phyloP scores from a whole-genome alignment of 257 asterid species.

The Solanum habrochaites region DNA sequence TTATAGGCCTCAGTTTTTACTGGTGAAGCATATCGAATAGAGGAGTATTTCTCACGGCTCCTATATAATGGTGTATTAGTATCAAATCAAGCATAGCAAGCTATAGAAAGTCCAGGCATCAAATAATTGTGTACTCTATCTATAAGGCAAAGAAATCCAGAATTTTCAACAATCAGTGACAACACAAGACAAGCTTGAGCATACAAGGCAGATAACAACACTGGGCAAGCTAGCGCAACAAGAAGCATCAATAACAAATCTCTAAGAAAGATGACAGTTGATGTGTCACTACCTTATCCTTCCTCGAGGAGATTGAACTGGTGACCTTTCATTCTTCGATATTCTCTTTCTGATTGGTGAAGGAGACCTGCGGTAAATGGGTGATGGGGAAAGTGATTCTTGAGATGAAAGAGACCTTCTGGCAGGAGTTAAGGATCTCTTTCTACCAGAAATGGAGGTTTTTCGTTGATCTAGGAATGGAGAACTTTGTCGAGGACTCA shows the following conservation, averaged over 20 bases:
- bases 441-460: conserved; percentile 23
- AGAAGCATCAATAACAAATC: neutral
- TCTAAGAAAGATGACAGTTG: neutral
- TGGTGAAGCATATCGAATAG: conserved; percentile 38
- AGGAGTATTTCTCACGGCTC: conserved; percentile 36
- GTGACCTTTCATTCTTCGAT: conserved; percentile 29
- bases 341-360: conserved; percentile 48
- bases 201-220: neutral
- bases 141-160: conserved; percentile 1
- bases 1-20: conserved; percentile 11
- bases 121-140: neutral
- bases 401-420: conserved; percentile 34
- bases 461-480: conserved; percentile 39
- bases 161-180: neutral
- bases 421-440: conserved; percentile 11
- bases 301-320: conserved; percentile 39
- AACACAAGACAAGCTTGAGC: neutral
- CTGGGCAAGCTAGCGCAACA: neutral
- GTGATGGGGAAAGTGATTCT: conserved; percentile 50
- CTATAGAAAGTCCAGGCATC: neutral
- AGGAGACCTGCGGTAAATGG: conserved; percentile 24
- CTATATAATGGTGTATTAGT: conserved; percentile 17
- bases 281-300: conserved; percentile 46
- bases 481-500: conserved; percentile 37
- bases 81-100: neutral